Conservation (phyloP, 2,329 filamentous ascomycete species). For the Tothia fuscella region DNA sequence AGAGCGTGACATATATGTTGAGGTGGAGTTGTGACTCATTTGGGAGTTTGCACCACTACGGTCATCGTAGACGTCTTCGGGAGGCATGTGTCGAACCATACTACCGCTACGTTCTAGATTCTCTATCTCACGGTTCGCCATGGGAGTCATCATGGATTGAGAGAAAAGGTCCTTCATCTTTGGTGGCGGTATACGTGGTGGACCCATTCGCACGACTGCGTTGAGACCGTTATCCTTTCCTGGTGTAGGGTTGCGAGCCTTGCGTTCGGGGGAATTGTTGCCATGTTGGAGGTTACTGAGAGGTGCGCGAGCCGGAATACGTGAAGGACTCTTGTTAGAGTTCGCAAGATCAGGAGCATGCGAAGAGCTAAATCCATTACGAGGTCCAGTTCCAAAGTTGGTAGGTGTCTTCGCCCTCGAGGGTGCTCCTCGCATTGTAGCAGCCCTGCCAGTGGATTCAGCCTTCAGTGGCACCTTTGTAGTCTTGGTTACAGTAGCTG, state of each 20-base stretch:
- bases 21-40: conserved; percentile 14
- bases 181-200: conserved; percentile 51
- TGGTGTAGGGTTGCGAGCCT: conserved; percentile 28
- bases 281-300: conserved; percentile 58
- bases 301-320: conserved; percentile 58
- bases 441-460: conserved; percentile 19
- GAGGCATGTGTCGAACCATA: conserved; percentile 47
- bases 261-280: conserved; percentile 70
- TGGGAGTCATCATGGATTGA: conserved; percentile 31
- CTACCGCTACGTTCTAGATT: conserved; percentile 40
- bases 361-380: conserved; percentile 21
- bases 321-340: conserved; percentile 44
- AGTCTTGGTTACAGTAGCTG: conserved; percentile 3
- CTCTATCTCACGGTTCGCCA: conserved; percentile 19
- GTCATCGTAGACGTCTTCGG: conserved; percentile 83
- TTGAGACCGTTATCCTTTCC: conserved; percentile 27
- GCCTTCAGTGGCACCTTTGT: conserved; percentile 9
- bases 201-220: conserved; percentile 28
- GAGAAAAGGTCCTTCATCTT: conserved; percentile 79
- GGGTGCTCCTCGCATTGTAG: conserved; percentile 30
- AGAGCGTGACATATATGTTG: conserved; percentile 6
- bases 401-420: conserved; percentile 33
- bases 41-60: conserved; percentile 17
- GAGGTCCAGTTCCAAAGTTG: conserved; percentile 13
- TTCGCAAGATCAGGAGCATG: conserved; percentile 16